Evolutionary conservation across 306 rosid species (phyloP).

Genomic region (Potentilla sterilis): DNA sequence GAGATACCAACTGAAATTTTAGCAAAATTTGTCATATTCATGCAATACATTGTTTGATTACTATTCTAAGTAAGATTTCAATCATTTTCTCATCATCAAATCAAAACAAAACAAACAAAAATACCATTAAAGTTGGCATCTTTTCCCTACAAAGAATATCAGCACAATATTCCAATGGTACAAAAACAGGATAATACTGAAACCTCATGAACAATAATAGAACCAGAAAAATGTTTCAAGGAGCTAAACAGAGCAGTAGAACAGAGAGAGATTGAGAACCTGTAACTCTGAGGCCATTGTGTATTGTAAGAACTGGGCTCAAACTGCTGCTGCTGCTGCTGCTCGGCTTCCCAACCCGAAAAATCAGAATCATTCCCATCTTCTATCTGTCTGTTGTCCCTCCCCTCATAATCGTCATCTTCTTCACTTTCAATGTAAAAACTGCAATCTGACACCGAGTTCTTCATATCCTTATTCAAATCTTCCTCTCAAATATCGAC

Average conservation of each 20-base stretch:
- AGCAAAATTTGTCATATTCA: neutral
- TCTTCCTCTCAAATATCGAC: neutral
- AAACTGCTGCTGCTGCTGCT: constrained; percentile 48
- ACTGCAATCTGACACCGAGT: constrained; percentile 70
- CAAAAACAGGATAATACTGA: neutral
- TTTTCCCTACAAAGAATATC: neutral
- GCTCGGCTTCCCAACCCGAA: constrained; percentile 53
- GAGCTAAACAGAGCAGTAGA: constrained; percentile 6
- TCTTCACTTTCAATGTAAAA: constrained; percentile 80
- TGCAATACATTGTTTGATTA: neutral
- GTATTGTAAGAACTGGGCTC: constrained; percentile 59
- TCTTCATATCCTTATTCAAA: constrained; percentile 53
- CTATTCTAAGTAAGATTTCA: neutral
- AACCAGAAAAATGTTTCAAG: neutral
- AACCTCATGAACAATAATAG: neutral
- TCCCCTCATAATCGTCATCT: constrained; percentile 59
- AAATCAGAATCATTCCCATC: constrained; percentile 77
- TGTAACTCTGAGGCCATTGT: constrained; percentile 97
- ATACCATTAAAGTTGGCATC: neutral
- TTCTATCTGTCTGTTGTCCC: constrained; percentile 50
- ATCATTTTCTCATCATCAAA: neutral
- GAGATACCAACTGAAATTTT: neutral
- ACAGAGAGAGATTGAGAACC: constrained; percentile 37
- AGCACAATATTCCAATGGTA: neutral
- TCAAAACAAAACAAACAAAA: neutral